These are phyloP conservation scores for Hymenoscyphus albidus DNA, from an alignment of 2,329 filamentous ascomycete species.

Conservation along the genomic window DNA sequence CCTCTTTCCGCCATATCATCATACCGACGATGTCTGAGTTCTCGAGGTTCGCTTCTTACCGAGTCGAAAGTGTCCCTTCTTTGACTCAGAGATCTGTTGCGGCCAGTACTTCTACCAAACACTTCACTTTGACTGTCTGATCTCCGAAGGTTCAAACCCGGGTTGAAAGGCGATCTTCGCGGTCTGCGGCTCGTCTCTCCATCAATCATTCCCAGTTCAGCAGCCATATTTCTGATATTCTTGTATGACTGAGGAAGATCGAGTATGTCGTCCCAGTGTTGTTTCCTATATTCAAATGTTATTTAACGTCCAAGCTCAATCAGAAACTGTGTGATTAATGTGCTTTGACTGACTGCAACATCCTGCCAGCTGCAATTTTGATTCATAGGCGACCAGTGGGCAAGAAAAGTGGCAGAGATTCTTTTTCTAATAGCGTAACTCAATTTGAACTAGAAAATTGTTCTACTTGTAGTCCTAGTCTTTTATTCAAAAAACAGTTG, in stretches of 20 bases:
- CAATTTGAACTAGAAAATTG: not conserved
- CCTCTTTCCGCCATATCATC: not conserved
- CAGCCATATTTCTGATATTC: not conserved
- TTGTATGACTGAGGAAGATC: not conserved
- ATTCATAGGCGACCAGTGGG: not conserved
- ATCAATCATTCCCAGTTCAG: not conserved
- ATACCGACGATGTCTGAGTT: not conserved
- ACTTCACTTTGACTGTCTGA: not conserved
- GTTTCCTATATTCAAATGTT: not conserved
- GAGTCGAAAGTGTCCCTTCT: not conserved
- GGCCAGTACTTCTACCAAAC: not conserved
- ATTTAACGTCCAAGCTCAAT: not conserved
- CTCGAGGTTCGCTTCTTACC: not conserved
- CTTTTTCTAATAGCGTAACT: too few species aligned
- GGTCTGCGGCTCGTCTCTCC: not conserved
- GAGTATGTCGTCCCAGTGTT: not conserved
- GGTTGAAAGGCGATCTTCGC: not conserved
- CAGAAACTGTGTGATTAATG: too few species aligned
- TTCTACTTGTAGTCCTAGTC: not conserved
- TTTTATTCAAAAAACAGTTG: too few species aligned
- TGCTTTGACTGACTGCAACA: too few species aligned
- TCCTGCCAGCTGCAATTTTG: too few species aligned
- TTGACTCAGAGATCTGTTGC: not conserved
- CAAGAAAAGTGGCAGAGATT: not conserved
- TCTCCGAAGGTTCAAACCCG: not conserved